Base-by-base conservation (phyloP, 257 asterid species). In the Linderniella brevidens region DNA sequence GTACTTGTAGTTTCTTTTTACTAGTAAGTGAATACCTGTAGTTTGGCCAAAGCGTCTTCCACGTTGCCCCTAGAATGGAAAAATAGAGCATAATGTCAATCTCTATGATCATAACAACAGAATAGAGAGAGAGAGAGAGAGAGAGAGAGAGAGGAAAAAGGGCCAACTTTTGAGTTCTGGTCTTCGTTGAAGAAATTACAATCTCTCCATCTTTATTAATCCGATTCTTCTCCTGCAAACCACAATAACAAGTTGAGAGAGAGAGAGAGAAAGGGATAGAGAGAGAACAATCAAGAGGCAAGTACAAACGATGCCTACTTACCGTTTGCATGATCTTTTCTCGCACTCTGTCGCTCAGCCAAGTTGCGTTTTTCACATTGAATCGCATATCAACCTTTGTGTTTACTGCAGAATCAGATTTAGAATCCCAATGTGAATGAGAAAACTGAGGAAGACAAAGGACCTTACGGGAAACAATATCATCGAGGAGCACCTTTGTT, bases 381-480 rank as follows among this genome's bases (percentile, higher is more conserved):
- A 90, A 90, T 57, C 94, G 86, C 99, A 90, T 90, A 69, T 90
- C 96, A 57, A 90, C 87, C 82, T 79, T 90, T 60, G 94, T 76
- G 70, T 73, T 90, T 45, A 86, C 79, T 61, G 84, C 65, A 68
- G 41, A 56, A 25, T 25, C 32, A 25, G 4, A 25, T 25, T 25
- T 25, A 25, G 6, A 6, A 25, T 25, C 32, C 32, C 32, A 25
- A 6, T 6, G 45, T 11, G 16, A 40, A 40, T 14, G 3, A 40
- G 16, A 40, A 40, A 40, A 40, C 3, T 4, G 8, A 40, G 16
- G 16, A 40, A 40, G 16, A 40, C 45, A 25, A 42, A 39, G 11
- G 35, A 58, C 36, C 11, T 35, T 17, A 37, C 2, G 11, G 39
- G 39, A 15, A 13, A 16, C 12, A 19, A 56, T 38, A 18, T 15